These are phyloP conservation scores for Dothistroma pini DNA, from an alignment of 2,329 filamentous ascomycete species.

Conservation along the genomic window DNA sequence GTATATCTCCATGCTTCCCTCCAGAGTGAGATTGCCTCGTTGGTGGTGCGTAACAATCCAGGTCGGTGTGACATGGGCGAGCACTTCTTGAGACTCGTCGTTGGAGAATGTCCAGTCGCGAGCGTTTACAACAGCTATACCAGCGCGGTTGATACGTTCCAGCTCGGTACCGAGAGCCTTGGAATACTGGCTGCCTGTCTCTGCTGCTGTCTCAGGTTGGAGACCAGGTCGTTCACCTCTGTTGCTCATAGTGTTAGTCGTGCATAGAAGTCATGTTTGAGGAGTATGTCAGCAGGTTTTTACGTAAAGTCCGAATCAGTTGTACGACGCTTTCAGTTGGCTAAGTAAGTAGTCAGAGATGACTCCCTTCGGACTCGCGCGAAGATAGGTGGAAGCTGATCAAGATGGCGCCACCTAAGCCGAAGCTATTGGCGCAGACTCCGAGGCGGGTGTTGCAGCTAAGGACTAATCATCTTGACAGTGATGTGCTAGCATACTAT, in stretches of 20 bases:
- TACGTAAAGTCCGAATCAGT: no score
- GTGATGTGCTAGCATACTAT: no score
- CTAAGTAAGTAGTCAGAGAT: neutral
- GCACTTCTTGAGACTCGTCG: neutral
- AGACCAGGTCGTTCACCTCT: neutral
- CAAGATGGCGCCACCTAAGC: neutral
- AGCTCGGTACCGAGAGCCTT: neutral
- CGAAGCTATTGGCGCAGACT: neutral
- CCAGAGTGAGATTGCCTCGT: neutral
- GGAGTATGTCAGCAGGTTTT: neutral
- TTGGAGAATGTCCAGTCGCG: neutral
- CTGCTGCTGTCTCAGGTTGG: neutral
- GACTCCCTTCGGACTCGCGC: neutral
- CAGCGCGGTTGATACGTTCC: neutral
- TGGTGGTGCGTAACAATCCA: neutral
- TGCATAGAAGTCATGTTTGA: neutral
- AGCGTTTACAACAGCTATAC: neutral
- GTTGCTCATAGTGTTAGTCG: neutral
- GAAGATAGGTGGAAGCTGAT: neutral
- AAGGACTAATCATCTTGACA: neutral
- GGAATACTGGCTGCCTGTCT: neutral
- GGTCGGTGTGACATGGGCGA: neutral
- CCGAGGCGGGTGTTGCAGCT: neutral
- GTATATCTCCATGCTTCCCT: neutral
- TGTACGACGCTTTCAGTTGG: neutral